Percentiles rank a stretch among this genome's conserved stretches.
These are phyloP conservation scores for Stereocaulon alpinum DNA, from an alignment of 495 filamentous ascomycete species.

Conservation along the genomic window DNA sequence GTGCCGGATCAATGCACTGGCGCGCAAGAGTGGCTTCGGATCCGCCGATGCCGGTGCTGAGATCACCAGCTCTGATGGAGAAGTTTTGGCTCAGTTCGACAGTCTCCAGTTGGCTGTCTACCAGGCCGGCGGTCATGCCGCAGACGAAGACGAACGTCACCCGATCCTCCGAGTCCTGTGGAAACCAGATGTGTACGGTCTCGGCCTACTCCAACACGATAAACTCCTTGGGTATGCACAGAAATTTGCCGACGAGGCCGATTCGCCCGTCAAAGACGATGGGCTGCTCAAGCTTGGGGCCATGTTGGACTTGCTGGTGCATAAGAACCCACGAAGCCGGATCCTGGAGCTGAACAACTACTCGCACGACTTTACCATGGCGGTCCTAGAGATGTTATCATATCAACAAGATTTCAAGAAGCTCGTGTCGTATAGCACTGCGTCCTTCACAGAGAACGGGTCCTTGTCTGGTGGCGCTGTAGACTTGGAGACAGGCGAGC, in stretches of 20 bases:
- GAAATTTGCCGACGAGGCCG: no score
- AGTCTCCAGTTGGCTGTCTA: not conserved
- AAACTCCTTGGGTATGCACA: no score
- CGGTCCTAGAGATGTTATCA: no score
- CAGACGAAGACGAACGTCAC: not conserved
- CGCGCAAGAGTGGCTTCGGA: not conserved
- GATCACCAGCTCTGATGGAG: not conserved
- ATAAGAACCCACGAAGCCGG: not conserved
- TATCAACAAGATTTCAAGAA: no score
- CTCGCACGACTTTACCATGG: no score
- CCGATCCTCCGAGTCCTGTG: constrained; percentile 6
- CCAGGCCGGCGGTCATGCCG: not conserved
- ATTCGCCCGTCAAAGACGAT: no score
- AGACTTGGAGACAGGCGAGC: no score
- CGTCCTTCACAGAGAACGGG: no score
- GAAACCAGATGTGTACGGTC: not conserved
- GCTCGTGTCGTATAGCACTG: no score
- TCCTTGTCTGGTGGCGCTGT: no score
- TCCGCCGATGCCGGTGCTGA: not conserved
- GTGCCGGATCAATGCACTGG: not conserved
- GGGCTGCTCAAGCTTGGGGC: not conserved
- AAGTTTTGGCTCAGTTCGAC: not conserved
- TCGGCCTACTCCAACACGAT: no score
- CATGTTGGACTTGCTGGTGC: not conserved
- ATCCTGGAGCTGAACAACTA: no score